Conservation (phyloP, 208 protist genomes). For the Phytomonas sp. region DNA sequence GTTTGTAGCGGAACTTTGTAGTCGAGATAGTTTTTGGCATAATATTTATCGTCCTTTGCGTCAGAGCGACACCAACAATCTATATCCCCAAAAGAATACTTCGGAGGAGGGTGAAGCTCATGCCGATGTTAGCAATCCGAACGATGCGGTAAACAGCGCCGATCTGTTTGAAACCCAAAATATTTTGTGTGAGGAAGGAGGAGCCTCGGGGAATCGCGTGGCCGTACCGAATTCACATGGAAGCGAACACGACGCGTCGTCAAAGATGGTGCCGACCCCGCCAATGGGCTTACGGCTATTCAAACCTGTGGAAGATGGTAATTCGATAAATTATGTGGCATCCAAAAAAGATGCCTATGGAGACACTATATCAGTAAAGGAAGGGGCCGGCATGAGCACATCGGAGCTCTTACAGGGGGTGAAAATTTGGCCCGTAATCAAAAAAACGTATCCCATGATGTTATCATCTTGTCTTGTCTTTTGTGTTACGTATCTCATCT, state of each 20-base stretch:
- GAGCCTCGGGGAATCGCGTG: neutral
- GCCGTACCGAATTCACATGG: neutral
- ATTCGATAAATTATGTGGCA: neutral
- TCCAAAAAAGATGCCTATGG: neutral
- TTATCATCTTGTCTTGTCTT: constrained; percentile 60
- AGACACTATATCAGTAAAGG: neutral
- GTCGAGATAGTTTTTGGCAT: constrained; percentile 25
- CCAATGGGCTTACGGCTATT: neutral
- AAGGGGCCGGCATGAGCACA: constrained; percentile 25
- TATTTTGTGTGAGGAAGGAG: too few relatives aligned
- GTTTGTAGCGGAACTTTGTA: constrained; percentile 73
- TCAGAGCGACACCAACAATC: neutral
- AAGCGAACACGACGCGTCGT: neutral
- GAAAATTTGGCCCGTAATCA: constrained; percentile 51
- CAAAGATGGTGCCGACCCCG: neutral
- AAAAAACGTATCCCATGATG: constrained; percentile 73
- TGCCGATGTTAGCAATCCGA: neutral
- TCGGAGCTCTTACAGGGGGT: constrained; percentile 56
- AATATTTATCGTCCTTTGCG: constrained; percentile 42
- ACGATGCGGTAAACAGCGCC: too few relatives aligned
- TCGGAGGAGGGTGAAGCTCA: constrained; percentile 1
- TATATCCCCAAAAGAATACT: neutral
- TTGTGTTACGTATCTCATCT: constrained; percentile 59
- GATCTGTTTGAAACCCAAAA: too few relatives aligned
- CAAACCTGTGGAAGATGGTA: neutral